phyloP scores from a whole-genome alignment of 805 yeast species.

The Wickerhamomyces kurtzmanii region DNA sequence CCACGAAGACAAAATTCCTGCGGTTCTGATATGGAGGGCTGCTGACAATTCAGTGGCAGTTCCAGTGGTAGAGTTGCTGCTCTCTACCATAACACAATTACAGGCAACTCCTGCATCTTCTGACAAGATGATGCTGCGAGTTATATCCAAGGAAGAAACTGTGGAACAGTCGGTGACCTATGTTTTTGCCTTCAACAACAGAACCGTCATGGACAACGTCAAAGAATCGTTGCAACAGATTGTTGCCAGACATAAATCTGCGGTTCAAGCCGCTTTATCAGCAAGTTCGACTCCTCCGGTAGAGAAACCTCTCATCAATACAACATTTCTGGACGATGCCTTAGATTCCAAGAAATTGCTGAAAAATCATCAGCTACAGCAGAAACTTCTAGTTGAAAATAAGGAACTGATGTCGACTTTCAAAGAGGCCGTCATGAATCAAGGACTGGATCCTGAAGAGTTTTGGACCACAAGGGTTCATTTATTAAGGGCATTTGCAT shows the following conservation, averaged over 20 bases:
- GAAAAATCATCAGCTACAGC: conserved; percentile 70
- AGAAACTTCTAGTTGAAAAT: conserved; percentile 62
- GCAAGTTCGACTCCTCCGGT: conserved; percentile 11
- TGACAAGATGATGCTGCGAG: conserved; percentile 57
- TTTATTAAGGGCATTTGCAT: conserved; percentile 74
- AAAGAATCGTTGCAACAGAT: conserved; percentile 60
- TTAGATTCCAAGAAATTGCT: conserved; percentile 51
- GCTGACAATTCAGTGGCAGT: conserved; percentile 34
- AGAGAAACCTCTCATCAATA: conserved; percentile 21
- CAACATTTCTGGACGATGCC: conserved; percentile 29
- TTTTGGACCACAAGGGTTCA: conserved; percentile 84
- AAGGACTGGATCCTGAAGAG: conserved; percentile 67
- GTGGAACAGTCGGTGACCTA: conserved; percentile 18
- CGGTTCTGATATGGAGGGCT: conserved; percentile 47
- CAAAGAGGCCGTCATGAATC: conserved; percentile 78
- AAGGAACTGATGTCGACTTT: conserved; percentile 63
- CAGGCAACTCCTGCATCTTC: conserved; percentile 64
- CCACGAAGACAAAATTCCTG: conserved; percentile 46
- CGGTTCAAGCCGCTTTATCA: conserved; percentile 14
- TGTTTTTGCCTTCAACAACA: conserved; percentile 55
- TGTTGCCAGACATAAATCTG: conserved; percentile 48
- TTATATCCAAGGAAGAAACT: conserved; percentile 34
- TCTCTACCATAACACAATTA: conserved; percentile 36
- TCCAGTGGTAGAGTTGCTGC: conserved; percentile 27
- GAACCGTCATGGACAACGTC: conserved; percentile 68